phyloP scores from a whole-genome alignment of 345 rosid species.

The Dipteronia sinensis region DNA sequence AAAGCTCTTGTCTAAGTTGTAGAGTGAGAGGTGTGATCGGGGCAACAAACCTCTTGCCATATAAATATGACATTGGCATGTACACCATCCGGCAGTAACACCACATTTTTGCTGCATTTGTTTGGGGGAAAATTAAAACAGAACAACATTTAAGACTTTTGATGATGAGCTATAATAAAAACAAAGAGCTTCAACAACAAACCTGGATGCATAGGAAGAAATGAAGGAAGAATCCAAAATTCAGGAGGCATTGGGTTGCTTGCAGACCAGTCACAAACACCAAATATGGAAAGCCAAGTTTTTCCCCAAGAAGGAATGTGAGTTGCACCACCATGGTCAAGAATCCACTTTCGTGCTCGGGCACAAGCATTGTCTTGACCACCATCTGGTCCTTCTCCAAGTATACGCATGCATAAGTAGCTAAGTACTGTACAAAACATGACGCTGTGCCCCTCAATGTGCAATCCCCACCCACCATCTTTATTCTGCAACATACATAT shows the following conservation, averaged over 20 bases:
- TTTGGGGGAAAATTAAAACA: not conserved
- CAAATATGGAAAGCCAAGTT: slow-evolving; percentile 44
- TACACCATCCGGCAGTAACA: slow-evolving; percentile 38
- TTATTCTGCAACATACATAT: slow-evolving; percentile 22
- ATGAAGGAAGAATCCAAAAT: slow-evolving; percentile 39
- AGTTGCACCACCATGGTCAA: slow-evolving; percentile 36
- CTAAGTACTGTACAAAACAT: slow-evolving; percentile 38
- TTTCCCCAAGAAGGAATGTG: slow-evolving; percentile 45
- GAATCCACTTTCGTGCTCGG: slow-evolving; percentile 39
- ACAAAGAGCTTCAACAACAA: not conserved
- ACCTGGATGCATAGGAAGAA: slow-evolving; percentile 42
- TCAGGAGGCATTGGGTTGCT: slow-evolving; percentile 41
- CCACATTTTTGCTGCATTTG: slow-evolving; percentile 35
- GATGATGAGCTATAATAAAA: not conserved
- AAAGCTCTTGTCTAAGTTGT: slow-evolving; percentile 34
- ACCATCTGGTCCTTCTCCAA: slow-evolving; percentile 40
- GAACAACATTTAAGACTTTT: not conserved
- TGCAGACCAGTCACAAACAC: slow-evolving; percentile 32
- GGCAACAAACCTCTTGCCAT: slow-evolving; percentile 38
- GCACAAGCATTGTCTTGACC: slow-evolving; percentile 35
- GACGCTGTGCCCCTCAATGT: slow-evolving; percentile 42
- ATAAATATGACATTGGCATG: slow-evolving; percentile 43
- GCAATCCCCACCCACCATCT: slow-evolving; percentile 46
- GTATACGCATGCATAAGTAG: slow-evolving; percentile 43
- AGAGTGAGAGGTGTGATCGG: slow-evolving; percentile 32